Evolutionary conservation across 2,329 filamentous ascomycete species (phyloP), one percentile per base, ranked within the genome.

Genomic region (Hortaea werneckii): DNA sequence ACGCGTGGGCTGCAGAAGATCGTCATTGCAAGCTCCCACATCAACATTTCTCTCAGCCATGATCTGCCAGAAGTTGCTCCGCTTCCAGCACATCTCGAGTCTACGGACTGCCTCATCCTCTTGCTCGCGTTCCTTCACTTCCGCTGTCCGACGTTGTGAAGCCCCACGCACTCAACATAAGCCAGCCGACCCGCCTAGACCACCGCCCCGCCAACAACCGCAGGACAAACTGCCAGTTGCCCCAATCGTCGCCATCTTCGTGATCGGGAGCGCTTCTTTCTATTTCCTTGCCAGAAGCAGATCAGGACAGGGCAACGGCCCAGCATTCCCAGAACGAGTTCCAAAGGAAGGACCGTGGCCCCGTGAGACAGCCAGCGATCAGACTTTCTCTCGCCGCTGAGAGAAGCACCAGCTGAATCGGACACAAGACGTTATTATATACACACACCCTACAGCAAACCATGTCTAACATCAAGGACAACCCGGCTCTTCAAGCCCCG

Each of bases 241-340:
- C 57, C 70, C 71, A 26, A 65, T 74, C 40, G 52, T 73, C 47
- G 59, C 62, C 56, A 73, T 74, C 58, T 71, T 74, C 59, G 64
- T 56, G 45, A 51, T 64, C 30, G 71, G 71, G 50, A 68, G 64
- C 40, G 65, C 65, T 43, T 58, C 68, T 44, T 74, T 74, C 62
- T 68, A 68, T 55, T 63, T 63, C 51, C 64, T 74, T 41, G 65
- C 69, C 35, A 70, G 73, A 49, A 61, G 67, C 50, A 60, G 71
- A 39, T 63, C 66, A 50, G 70, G 67, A 28, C 51, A 58, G 47
- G 58, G 61, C 38, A 45, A 58, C 42, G 57, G 57, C 41, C 58
- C 54, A 38, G 47, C 51, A 11, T 9, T 29, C 26, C 55, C 56
- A 35, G 56, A 61, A 46, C 51, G 46, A 30, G 55, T 56, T 42